Percentiles rank a stretch among this genome's conserved stretches.
Evolutionary conservation across 129 eudicot genomes (phyloP).

Genomic region (Lonicera japonica): DNA sequence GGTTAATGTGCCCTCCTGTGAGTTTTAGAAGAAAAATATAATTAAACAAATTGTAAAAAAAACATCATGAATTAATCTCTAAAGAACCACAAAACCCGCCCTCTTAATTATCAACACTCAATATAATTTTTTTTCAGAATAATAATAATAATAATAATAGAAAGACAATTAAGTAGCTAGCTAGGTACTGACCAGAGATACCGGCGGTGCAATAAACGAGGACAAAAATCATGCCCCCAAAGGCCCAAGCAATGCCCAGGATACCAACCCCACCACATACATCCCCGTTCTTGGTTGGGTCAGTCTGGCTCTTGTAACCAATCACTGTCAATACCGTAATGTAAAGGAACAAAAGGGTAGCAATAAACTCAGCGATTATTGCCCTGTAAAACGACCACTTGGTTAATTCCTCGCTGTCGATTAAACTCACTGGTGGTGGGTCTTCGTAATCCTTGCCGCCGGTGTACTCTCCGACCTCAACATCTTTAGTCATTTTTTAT

Average conservation of each 20-base stretch:
- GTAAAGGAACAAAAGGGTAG: constrained; percentile 61
- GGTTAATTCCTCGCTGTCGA: constrained; percentile 51
- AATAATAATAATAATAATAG: too few relatives aligned
- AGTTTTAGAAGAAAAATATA: not conserved
- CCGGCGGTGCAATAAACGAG: constrained; percentile 81
- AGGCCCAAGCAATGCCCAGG: constrained; percentile 82
- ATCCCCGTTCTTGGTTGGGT: constrained; percentile 22
- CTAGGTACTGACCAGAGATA: constrained; percentile 60
- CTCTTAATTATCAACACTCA: too few relatives aligned
- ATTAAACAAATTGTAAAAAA: too few relatives aligned
- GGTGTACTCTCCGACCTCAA: constrained; percentile 36
- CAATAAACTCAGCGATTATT: constrained; percentile 57
- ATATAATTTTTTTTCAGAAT: too few relatives aligned
- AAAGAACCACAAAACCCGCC: too few relatives aligned
- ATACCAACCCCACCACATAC: constrained; percentile 69
- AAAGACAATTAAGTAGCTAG: too few relatives aligned
- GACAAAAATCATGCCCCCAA: constrained; percentile 75
- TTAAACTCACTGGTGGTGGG: constrained; percentile 49
- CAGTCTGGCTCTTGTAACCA: constrained; percentile 58
- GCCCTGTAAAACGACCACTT: constrained; percentile 71
- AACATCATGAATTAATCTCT: too few relatives aligned
- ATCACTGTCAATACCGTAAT: constrained; percentile 62
- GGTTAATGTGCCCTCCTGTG: constrained; percentile 69
- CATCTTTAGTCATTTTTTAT: constrained; percentile 39
- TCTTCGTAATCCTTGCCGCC: constrained; percentile 55